phyloP scores from a whole-genome alignment of 83 land plant species.

The Picea engelmannii region DNA sequence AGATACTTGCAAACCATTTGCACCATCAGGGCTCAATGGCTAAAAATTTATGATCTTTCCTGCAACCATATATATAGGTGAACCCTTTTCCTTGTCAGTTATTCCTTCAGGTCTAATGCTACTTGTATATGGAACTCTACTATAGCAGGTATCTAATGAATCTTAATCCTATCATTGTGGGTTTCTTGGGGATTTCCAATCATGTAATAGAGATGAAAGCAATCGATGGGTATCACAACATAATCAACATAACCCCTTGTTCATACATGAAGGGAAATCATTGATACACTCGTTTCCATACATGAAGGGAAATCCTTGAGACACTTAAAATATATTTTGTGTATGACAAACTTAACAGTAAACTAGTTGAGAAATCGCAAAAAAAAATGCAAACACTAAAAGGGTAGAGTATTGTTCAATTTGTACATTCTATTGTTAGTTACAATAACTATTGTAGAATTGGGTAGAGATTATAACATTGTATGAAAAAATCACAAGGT shows the following conservation, averaged over 20 bases:
- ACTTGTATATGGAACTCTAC: constrained; percentile 62
- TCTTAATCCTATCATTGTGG: constrained; percentile 67
- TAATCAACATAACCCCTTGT: constrained; percentile 28
- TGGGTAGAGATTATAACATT: no score
- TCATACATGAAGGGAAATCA: constrained; percentile 48
- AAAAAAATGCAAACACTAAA: no score
- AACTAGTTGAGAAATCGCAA: no score
- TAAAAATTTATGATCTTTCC: constrained; percentile 38
- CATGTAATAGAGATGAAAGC: constrained; percentile 23
- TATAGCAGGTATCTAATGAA: constrained; percentile 65
- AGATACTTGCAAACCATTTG: not conserved
- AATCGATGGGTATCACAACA: constrained; percentile 12
- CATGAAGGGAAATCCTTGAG: no score
- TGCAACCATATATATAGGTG: constrained; percentile 24
- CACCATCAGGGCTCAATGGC: constrained; percentile 17
- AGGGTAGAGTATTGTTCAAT: no score
- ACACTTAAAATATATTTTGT: no score
- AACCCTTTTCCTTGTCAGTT: constrained; percentile 36
- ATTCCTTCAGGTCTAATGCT: constrained; percentile 41
- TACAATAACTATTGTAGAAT: no score
- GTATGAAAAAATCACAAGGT: no score
- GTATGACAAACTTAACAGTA: no score
- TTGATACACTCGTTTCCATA: constrained; percentile 19
- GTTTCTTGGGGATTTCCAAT: constrained; percentile 1
- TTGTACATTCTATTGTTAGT: no score